A percentile compares a stretch with the other conserved stretches of the same genome.
Conservation (phyloP, 805 yeast genomes). For the Pichia thaimueangensis region DNA sequence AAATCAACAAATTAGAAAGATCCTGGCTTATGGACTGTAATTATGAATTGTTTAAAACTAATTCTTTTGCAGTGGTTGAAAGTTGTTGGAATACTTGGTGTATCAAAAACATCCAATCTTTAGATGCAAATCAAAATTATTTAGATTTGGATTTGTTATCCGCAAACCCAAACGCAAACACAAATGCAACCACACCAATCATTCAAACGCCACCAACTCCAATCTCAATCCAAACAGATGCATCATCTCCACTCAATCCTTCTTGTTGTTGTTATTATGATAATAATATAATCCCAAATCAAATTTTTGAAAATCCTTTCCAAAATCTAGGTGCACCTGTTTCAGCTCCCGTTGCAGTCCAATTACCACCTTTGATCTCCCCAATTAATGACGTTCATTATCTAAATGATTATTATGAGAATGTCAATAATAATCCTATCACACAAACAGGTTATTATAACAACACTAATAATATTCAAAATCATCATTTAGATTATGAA, state of each 20-base stretch:
- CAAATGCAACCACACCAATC: slow-evolving; percentile 19
- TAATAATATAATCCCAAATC: slow-evolving; percentile 13
- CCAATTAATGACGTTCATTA: slow-evolving; percentile 5
- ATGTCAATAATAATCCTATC: not conserved
- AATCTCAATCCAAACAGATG: slow-evolving; percentile 15
- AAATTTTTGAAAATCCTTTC: slow-evolving; percentile 22
- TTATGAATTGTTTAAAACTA: slow-evolving; percentile 29
- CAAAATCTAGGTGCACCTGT: slow-evolving; percentile 10
- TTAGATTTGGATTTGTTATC: no score
- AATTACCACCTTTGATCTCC: not conserved
- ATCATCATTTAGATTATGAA: slow-evolving; percentile 1
- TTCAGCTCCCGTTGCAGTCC: not conserved
- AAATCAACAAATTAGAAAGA: slow-evolving; percentile 63
- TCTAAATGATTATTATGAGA: slow-evolving; percentile 2
- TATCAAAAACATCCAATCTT: slow-evolving; percentile 14
- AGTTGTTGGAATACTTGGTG: slow-evolving; percentile 34
- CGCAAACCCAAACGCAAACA: slow-evolving; percentile 10
- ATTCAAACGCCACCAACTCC: slow-evolving; percentile 23
- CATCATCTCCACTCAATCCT: slow-evolving; percentile 22
- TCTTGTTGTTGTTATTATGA: slow-evolving; percentile 10
- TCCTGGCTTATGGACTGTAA: slow-evolving; percentile 34
- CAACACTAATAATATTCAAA: not conserved
- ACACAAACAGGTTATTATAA: not conserved
- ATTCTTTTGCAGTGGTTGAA: slow-evolving; percentile 28
- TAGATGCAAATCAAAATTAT: not conserved